These are phyloP conservation scores for Fagopyrum homotropicum DNA, from an alignment of 148 eudicot genomes.

Conservation along the genomic window DNA sequence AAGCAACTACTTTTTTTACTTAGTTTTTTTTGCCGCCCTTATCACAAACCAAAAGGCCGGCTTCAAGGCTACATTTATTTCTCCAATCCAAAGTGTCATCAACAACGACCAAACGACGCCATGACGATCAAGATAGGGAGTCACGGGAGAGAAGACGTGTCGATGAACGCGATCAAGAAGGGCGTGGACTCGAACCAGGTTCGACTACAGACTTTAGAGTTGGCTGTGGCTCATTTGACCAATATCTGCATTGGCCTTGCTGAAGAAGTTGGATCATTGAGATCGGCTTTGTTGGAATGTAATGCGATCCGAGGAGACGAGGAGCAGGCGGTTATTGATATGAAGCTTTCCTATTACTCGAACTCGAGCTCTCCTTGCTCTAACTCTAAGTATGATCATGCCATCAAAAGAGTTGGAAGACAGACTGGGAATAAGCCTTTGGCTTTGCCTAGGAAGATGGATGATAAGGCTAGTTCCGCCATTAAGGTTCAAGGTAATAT, in stretches of 20 bases:
- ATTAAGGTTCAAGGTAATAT: slow-evolving; percentile 4
- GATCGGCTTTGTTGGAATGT: slow-evolving; percentile 1
- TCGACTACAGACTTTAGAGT: slow-evolving; percentile 24
- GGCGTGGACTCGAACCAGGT: slow-evolving; percentile 25
- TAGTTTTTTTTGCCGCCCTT: slow-evolving; percentile 6
- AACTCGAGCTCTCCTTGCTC: slow-evolving; percentile 12
- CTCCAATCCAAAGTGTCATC: not conserved
- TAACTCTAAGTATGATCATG: not conserved
- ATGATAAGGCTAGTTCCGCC: not conserved
- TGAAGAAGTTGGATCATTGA: slow-evolving; percentile 14
- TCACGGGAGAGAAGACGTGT: not conserved
- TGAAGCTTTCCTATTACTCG: slow-evolving; percentile 15
- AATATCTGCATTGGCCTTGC: slow-evolving; percentile 22
- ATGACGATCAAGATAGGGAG: slow-evolving; percentile 9
- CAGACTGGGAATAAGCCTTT: not conserved
- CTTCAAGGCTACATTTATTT: not conserved
- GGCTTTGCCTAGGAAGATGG: not conserved
- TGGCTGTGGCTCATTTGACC: slow-evolving; percentile 29
- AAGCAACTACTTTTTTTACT: slow-evolving; percentile 6
- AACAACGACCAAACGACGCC: not conserved
- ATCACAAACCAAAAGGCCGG: not conserved
- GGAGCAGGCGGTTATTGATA: slow-evolving; percentile 9
- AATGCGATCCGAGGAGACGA: slow-evolving; percentile 10
- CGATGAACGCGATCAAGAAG: not conserved
- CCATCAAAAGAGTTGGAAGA: not conserved